Conservation (phyloP, 495 filamentous ascomycete species). For the Tuber magnatum region DNA sequence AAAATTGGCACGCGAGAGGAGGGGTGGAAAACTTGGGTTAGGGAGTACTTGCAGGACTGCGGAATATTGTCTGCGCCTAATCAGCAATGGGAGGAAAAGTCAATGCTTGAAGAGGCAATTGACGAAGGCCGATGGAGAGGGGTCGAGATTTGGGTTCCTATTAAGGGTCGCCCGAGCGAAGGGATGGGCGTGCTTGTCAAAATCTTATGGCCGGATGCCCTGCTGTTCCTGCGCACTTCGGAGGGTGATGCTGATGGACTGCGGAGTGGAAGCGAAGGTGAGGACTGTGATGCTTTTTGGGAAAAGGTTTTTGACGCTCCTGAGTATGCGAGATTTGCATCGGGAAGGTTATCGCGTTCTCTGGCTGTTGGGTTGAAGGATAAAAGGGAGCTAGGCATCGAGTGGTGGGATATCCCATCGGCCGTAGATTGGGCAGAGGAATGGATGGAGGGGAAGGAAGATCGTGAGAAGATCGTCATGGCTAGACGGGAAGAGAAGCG, state of each 20-base stretch:
- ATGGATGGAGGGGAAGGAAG: slow-evolving; percentile 32
- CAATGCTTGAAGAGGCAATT: slow-evolving; percentile 28
- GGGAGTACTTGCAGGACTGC: slow-evolving; percentile 33
- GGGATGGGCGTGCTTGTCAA: slow-evolving; percentile 29
- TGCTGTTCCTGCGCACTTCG: slow-evolving; percentile 34
- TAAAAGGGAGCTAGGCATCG: slow-evolving; percentile 23
- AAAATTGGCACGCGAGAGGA: slow-evolving; percentile 18
- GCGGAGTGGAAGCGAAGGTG: background rate
- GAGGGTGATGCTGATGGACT: slow-evolving; percentile 29
- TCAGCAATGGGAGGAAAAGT: slow-evolving; percentile 16
- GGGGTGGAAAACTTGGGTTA: slow-evolving; percentile 32
- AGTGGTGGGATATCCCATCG: slow-evolving; percentile 37
- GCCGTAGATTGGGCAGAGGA: slow-evolving; percentile 37
- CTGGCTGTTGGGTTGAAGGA: slow-evolving; percentile 30
- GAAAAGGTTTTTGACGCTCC: slow-evolving; percentile 27
- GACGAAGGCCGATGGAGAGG: slow-evolving; percentile 25
- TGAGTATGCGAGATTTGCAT: slow-evolving; percentile 37
- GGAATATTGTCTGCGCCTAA: slow-evolving; percentile 23
- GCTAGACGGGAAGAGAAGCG: slow-evolving; percentile 24
- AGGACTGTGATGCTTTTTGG: slow-evolving; percentile 21
- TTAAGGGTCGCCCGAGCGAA: slow-evolving; percentile 25
- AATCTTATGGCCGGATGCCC: slow-evolving; percentile 36
- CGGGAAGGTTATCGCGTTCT: slow-evolving; percentile 32
- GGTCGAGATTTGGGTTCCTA: slow-evolving; percentile 35
- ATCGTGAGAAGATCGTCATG: slow-evolving; percentile 21